Percentiles rank a stretch among this genome's conserved stretches.
phyloP scores from a whole-genome alignment of 306 rosid species.

The Inga oerstediana region DNA sequence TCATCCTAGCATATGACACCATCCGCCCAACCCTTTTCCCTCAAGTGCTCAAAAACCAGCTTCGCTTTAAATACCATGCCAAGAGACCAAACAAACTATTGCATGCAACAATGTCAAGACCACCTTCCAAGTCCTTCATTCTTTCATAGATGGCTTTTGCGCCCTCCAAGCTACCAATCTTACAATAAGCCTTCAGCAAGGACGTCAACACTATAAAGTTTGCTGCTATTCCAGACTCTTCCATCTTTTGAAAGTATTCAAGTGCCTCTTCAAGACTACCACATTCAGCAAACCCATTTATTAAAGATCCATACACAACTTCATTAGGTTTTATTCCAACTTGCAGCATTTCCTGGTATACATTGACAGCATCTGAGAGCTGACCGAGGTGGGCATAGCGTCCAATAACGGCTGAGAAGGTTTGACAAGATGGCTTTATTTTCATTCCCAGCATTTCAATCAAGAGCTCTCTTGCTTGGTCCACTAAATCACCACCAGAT shows the following conservation, averaged over 20 bases:
- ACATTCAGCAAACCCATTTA: constrained; percentile 86
- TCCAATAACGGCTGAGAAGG: constrained; percentile 80
- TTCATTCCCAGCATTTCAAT: constrained; percentile 76
- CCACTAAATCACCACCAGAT: constrained; percentile 69
- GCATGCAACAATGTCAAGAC: constrained; percentile 69
- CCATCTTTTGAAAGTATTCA: constrained; percentile 58
- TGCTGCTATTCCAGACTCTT: constrained; percentile 64
- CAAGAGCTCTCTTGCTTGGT: constrained; percentile 65
- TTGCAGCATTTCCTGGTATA: constrained; percentile 61
- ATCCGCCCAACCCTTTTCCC: constrained; percentile 59
- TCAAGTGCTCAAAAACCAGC: constrained; percentile 61
- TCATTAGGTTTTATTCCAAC: constrained; percentile 70
- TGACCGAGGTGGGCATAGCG: constrained; percentile 73
- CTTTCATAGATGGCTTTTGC: constrained; percentile 58
- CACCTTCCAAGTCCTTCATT: constrained; percentile 64
- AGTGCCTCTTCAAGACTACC: constrained; percentile 78
- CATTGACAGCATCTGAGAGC: constrained; percentile 66
- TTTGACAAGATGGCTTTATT: constrained; percentile 61
- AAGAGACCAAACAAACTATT: constrained; percentile 73
- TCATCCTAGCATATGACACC: constrained; percentile 72
- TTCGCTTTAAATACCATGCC: constrained; percentile 86
- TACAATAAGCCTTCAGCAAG: constrained; percentile 73
- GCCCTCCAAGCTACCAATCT: constrained; percentile 70
- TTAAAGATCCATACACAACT: constrained; percentile 77
- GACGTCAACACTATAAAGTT: constrained; percentile 74